Conservation (phyloP, 495 filamentous ascomycete genomes). For the Lindgomyces ingoldianus region DNA sequence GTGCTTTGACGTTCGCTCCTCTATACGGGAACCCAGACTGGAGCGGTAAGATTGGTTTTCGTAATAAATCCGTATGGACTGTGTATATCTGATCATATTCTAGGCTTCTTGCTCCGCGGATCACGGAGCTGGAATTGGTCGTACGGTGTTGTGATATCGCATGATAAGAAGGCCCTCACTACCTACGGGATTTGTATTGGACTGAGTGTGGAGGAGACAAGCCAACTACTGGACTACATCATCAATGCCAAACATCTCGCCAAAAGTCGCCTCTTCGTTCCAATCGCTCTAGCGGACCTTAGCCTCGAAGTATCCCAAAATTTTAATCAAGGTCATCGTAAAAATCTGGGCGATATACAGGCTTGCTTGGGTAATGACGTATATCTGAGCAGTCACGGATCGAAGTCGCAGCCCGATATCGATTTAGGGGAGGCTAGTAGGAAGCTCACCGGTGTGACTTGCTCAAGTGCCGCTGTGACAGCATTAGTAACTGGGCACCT, state of each 20-base stretch:
- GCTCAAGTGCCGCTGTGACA: neutral
- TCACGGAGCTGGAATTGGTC: neutral
- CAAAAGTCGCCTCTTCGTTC: neutral
- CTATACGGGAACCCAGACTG: neutral
- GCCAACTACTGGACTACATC: neutral
- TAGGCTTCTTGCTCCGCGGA: neutral
- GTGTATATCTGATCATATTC: neutral
- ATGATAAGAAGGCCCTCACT: neutral
- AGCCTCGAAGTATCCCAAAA: neutral
- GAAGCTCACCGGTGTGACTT: neutral
- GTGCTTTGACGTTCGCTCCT: neutral
- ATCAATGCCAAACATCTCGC: neutral
- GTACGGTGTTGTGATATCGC: neutral
- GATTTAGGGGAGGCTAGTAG: neutral
- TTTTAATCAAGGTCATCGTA: neutral
- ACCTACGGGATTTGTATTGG: neutral
- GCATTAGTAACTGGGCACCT: neutral
- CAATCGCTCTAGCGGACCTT: neutral
- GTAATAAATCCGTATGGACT: neutral
- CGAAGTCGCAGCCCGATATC: neutral
- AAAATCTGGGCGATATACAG: neutral
- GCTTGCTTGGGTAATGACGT: neutral
- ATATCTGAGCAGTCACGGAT: neutral
- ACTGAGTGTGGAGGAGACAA: neutral
- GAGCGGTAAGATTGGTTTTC: neutral